Percentiles rank a stretch among this genome's conserved stretches.
Conservation (phyloP, 1,284 basidiomycete species). For the Phellinidium pouzarii region DNA sequence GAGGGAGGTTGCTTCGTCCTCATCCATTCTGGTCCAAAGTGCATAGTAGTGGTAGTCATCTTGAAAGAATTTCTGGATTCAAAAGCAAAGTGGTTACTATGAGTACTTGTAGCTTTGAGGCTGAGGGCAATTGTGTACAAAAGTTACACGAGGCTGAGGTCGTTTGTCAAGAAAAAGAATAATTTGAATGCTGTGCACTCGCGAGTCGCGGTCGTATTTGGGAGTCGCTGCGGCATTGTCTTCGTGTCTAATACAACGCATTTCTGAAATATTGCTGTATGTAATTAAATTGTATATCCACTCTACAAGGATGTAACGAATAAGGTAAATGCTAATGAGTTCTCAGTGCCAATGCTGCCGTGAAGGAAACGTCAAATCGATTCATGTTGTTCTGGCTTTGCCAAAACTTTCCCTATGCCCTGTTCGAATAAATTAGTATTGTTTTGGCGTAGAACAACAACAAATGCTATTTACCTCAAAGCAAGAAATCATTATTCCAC, state of each 20-base stretch:
- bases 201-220: too few relatives aligned
- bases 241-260: too few relatives aligned
- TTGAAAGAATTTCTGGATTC: not conserved
- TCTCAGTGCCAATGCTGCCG: not conserved
- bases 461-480: constrained; percentile 63
- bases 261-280: too few relatives aligned
- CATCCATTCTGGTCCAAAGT: constrained; percentile 55
- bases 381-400: constrained; percentile 6
- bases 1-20: constrained; percentile 58
- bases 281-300: not conserved
- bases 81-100: not conserved
- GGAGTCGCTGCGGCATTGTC: too few relatives aligned
- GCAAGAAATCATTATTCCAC: constrained; percentile 95
- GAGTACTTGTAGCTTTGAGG: not conserved
- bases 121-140: not conserved
- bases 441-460: not conserved
- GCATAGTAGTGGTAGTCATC: constrained; percentile 18
- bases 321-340: constrained; percentile 6
- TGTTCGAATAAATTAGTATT: not conserved
- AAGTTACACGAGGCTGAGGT: constrained; percentile 10
- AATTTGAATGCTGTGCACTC: not conserved
- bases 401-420: constrained; percentile 15
- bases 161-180: not conserved
- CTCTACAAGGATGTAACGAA: not conserved
- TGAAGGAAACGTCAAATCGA: not conserved